phyloP scores from a whole-genome alignment of 177 flowering plant genomes.

The Telopea speciosissima region DNA sequence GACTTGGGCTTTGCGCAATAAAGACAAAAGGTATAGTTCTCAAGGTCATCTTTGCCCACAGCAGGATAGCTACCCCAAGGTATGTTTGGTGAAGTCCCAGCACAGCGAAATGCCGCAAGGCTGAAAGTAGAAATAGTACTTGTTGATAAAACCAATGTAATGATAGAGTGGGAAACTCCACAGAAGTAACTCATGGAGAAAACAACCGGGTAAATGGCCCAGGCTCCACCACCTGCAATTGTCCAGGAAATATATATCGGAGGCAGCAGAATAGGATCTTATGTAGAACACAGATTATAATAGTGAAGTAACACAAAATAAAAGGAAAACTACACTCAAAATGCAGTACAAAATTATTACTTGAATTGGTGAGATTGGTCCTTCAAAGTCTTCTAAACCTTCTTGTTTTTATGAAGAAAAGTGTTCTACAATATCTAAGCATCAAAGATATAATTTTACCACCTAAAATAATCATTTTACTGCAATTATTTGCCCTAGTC shows the following conservation, averaged over 20 bases:
- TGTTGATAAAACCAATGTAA: slow-evolving; percentile 42
- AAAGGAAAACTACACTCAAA: too few relatives aligned
- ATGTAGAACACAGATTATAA: background rate
- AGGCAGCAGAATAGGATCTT: background rate
- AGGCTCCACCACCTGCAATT: slow-evolving; percentile 87
- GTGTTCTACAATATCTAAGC: too few relatives aligned
- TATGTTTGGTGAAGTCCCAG: slow-evolving; percentile 61
- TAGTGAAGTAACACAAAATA: background rate
- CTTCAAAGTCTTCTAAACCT: too few relatives aligned
- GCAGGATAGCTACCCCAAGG: slow-evolving; percentile 80
- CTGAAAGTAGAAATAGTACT: slow-evolving; percentile 57
- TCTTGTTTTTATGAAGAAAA: too few relatives aligned
- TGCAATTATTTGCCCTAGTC: too few relatives aligned
- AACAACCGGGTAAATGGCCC: slow-evolving; percentile 80
- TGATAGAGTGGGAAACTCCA: slow-evolving; percentile 50
- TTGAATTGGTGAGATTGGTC: too few relatives aligned
- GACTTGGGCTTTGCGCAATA: slow-evolving; percentile 86
- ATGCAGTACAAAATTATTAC: too few relatives aligned
- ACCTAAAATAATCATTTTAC: too few relatives aligned
- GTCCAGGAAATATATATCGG: slow-evolving; percentile 1
- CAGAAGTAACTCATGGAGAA: slow-evolving; percentile 49
- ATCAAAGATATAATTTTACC: too few relatives aligned
- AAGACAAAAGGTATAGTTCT: slow-evolving; percentile 69
- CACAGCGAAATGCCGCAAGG: slow-evolving; percentile 62
- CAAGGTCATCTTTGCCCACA: slow-evolving; percentile 69